Base-by-base conservation (phyloP, 2,329 filamentous ascomycete genomes). In the Aspergillus sp. region DNA sequence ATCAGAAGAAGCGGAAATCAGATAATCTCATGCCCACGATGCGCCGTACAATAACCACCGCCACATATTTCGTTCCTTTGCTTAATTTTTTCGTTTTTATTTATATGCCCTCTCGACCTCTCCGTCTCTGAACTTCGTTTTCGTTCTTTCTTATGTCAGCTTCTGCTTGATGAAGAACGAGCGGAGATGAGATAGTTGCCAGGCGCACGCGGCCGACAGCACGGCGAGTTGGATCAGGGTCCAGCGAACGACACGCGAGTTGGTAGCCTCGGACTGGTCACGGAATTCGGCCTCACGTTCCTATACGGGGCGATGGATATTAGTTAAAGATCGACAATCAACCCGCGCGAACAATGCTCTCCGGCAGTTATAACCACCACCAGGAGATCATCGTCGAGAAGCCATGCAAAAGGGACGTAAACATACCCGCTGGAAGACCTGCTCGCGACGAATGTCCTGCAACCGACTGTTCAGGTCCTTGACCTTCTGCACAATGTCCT, bases 151-250 rank as follows among this genome's bases (percentile, higher is more conserved):
- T 78, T 86, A 99, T 61, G 95, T 98, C 76, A 99, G 87, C 85
- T 99, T 99, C 83, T 98, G 94, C 85, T 99, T 99, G 83, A 99
- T 99, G 82, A 99, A 99, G 85, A 99, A 99, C 51, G 91, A 90
- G 68, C 95, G 86, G 70, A 99, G 85, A 79, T 99, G 94, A 56
- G 92, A 96, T 51, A 99, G 83, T 78, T 99, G 95, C 95, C 95
- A 99, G 62, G 92, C 91, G 80, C 95, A 99, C 36, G 95, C 96
- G 57, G 89, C 83, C 57, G 88, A 91, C 56, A 99, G 83, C 42
- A 98, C 87, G 55, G 87, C 84, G 61, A 98, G 81, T 79, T 99
- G 95, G 67, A 98, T 89, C 65, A 97, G 73, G 67, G 95, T 94
- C 94, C 95, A 99, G 69, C 92, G 88, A 54, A 98, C 87, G 64